Conservation (phyloP, 176 grass and related monocot species). For the Carex parvula region DNA sequence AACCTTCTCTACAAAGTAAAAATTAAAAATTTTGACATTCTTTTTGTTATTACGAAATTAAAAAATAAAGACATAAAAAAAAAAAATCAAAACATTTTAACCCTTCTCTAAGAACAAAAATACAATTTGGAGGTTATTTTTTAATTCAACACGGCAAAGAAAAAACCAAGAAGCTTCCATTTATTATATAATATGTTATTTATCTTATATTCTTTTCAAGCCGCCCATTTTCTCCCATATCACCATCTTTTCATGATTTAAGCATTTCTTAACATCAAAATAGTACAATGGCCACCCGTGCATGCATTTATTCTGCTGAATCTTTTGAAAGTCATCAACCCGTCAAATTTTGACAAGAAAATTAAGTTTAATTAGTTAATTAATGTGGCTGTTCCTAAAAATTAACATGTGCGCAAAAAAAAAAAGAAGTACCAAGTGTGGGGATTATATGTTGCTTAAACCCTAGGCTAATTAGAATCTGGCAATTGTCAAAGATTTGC, state of each 20-base stretch:
- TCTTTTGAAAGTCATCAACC: neutral
- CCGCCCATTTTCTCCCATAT: neutral
- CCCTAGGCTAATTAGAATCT: constrained; percentile 21
- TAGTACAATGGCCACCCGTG: neutral
- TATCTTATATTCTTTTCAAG: neutral
- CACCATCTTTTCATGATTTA: neutral
- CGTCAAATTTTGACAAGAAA: neutral
- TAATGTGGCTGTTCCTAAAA: neutral
- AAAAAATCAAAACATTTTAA: too few species aligned
- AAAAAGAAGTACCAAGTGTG: neutral
- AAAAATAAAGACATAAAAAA: too few species aligned
- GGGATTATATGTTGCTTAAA: constrained; percentile 11
- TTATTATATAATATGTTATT: too few species aligned
- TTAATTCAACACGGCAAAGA: neutral
- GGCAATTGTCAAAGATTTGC: constrained; percentile 2
- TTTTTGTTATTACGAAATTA: too few species aligned
- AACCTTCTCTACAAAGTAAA: too few species aligned
- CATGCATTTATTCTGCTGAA: neutral
- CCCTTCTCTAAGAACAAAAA: too few species aligned
- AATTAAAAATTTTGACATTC: too few species aligned
- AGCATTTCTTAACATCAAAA: constrained; percentile 2
- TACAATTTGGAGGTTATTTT: neutral
- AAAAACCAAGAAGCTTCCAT: neutral
- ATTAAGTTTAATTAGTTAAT: neutral
- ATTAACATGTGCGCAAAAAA: neutral